A percentile compares a stretch with the other conserved stretches of the same genome.
These are phyloP conservation scores for Boletus semigastroideus DNA, from an alignment of 1,284 basidiomycete species.

Conservation along the genomic window DNA sequence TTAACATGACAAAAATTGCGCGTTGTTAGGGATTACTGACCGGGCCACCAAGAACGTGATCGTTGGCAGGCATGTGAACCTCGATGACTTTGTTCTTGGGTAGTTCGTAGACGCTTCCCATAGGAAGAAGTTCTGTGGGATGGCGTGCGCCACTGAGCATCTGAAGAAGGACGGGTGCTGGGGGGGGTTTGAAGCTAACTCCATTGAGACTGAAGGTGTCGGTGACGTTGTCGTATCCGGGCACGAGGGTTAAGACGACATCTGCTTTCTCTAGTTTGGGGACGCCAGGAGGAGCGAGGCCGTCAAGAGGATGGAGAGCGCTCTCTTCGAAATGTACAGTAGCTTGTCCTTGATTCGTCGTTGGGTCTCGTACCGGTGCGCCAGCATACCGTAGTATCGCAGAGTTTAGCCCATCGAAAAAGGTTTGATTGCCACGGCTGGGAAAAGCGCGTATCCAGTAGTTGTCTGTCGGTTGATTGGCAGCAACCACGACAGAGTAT, in stretches of 20 bases:
- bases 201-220: constrained; percentile 37
- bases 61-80: constrained; percentile 36
- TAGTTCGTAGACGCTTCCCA: constrained; percentile 45
- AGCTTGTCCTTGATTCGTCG: constrained; percentile 17
- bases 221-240: constrained; percentile 16
- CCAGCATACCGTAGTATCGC: constrained; percentile 48
- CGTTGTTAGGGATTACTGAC: constrained; percentile 27
- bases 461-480: constrained; percentile 39
- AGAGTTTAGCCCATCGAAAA: constrained; percentile 36
- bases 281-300: constrained; percentile 32
- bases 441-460: constrained; percentile 33
- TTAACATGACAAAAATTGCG: not conserved
- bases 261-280: constrained; percentile 37
- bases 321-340: constrained; percentile 32
- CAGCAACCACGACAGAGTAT: constrained; percentile 37
- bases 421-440: constrained; percentile 22
- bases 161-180: constrained; percentile 49
- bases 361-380: constrained; percentile 37
- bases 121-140: constrained; percentile 45
- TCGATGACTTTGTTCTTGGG: constrained; percentile 48
- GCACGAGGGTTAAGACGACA: constrained; percentile 32
- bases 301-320: constrained; percentile 30
- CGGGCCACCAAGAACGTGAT: constrained; percentile 30
- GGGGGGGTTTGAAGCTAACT: constrained; percentile 38
- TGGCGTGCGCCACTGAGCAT: constrained; percentile 47